Base-by-base conservation (phyloP, 2,329 filamentous ascomycete genomes). In the Apiospora arundinis region DNA sequence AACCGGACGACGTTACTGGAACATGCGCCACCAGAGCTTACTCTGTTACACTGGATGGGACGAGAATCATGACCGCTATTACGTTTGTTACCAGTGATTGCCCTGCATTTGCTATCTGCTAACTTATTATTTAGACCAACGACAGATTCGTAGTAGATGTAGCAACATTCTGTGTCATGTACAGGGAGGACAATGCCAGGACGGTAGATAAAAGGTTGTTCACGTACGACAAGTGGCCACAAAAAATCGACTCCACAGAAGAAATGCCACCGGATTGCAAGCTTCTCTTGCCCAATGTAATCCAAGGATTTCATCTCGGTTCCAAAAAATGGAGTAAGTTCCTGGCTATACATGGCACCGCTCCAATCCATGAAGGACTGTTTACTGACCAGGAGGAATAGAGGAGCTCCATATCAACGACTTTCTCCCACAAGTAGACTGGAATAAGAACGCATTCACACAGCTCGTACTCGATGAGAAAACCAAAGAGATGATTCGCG, bases 391-490 rank as follows among this genome's bases (percentile, higher is more conserved):
- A 4, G 7, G 28, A 12, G 9, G 3, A 1, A 63, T 8, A 69
- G 68, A 63, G 7, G 32, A 23, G 11, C 49, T 71, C 1, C 23
- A 69, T 16, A 28, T 71, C 4, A 28, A 49, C 11, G 16, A 25
- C 12, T 63, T 66, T 16, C 25, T 63, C 2, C 56, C 45, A 1
- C 12, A 28, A 3, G 67, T 71, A 18, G 48, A 69, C 7, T 71
- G 67, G 70, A 71, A 71, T 2, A 71, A 68, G 42, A 46, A 67
- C 18, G 70, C 70, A 23, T 71, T 71, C 5, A 56, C 25, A 5
- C 67, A 56, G 6, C 42, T 71, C 0, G 70, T 71, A 18, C 46
- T 69, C 7, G 65, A 71, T 7, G 28, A 45, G 4, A 56, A 69
- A 9, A 71, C 28, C 46, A 69, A 71, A 23, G 63, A 67, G 9